phyloP scores from a whole-genome alignment of 768 basidiomycete genomes.

The Tephrocybe sp. region DNA sequence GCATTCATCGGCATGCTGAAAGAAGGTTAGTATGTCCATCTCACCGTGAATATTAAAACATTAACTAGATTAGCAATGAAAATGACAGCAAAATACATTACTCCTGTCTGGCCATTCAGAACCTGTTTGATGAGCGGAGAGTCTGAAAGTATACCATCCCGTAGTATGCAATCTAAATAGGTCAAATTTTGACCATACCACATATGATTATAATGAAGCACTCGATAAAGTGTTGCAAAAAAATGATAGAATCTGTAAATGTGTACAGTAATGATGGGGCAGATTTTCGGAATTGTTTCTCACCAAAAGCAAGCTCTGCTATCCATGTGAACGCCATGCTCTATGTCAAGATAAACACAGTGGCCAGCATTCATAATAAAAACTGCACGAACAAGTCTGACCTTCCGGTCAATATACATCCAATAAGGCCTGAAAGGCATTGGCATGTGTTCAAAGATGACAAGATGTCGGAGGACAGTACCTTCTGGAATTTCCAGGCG shows the following conservation, averaged over 20 bases:
- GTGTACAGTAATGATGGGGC: neutral
- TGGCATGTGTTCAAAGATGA: neutral
- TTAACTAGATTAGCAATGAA: slow-evolving; percentile 3
- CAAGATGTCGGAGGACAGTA: slow-evolving; percentile 1
- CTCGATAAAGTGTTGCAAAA: slow-evolving; percentile 32
- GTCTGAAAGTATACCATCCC: slow-evolving; percentile 29
- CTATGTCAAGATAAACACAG: slow-evolving; percentile 12
- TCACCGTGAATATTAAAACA: slow-evolving; percentile 4
- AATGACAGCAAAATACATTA: slow-evolving; percentile 5
- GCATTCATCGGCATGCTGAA: neutral
- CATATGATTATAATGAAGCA: slow-evolving; percentile 17
- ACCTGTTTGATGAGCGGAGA: no score
- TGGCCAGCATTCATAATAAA: neutral
- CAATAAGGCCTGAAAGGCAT: slow-evolving; percentile 27
- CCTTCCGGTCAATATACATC: slow-evolving; percentile 36
- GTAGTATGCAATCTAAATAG: slow-evolving; percentile 28
- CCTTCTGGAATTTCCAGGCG: slow-evolving; percentile 30
- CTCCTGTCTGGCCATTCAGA: neutral
- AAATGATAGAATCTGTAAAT: slow-evolving; percentile 29
- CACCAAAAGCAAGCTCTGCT: slow-evolving; percentile 36
- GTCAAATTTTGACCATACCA: slow-evolving; percentile 15
- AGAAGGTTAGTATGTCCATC: neutral
- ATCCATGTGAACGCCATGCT: slow-evolving; percentile 36
- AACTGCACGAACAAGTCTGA: neutral
- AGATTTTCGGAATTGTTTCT: neutral